phyloP scores from a whole-genome alignment of 1,284 basidiomycete species.

The Earliella scabrosa region DNA sequence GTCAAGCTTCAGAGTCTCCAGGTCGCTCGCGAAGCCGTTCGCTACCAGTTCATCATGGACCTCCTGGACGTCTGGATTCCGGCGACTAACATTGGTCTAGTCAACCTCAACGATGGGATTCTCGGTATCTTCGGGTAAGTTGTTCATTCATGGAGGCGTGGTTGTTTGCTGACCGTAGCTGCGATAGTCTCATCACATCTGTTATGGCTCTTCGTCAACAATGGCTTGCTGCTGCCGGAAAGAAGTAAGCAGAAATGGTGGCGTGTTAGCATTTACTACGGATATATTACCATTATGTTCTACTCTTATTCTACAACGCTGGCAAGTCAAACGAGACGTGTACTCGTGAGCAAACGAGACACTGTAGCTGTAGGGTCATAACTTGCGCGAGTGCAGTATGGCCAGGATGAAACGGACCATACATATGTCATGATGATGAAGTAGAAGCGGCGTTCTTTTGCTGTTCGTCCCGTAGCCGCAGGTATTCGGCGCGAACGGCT shows the following conservation, averaged over 20 bases:
- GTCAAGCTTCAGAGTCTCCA: slow-evolving; percentile 60
- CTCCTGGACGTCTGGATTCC: slow-evolving; percentile 89
- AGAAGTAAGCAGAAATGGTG: slow-evolving; percentile 34
- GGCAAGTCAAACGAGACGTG: no score
- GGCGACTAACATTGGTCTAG: slow-evolving; percentile 80
- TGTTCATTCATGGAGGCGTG: no score
- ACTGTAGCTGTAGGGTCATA: no score
- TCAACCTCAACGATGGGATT: slow-evolving; percentile 85
- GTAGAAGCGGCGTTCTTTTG: slow-evolving; percentile 13
- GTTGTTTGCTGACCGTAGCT: neutral
- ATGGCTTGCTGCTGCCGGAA: slow-evolving; percentile 55
- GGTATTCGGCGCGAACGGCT: slow-evolving; percentile 69
- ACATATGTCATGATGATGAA: slow-evolving; percentile 11
- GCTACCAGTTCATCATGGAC: slow-evolving; percentile 84
- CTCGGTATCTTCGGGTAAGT: slow-evolving; percentile 86
- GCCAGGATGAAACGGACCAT: neutral
- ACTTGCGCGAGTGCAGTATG: neutral
- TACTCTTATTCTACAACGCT: neutral
- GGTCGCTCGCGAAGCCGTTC: slow-evolving; percentile 61
- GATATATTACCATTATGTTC: slow-evolving; percentile 12
- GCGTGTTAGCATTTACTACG: neutral
- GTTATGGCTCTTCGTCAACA: slow-evolving; percentile 57
- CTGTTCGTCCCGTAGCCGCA: slow-evolving; percentile 60
- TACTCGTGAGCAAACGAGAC: no score
- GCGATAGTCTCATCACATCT: slow-evolving; percentile 60